A percentile compares a stretch with the other conserved stretches of the same genome.
These are phyloP conservation scores for Yarrowia deformans DNA, from an alignment of 805 yeast species.

Conservation along the genomic window DNA sequence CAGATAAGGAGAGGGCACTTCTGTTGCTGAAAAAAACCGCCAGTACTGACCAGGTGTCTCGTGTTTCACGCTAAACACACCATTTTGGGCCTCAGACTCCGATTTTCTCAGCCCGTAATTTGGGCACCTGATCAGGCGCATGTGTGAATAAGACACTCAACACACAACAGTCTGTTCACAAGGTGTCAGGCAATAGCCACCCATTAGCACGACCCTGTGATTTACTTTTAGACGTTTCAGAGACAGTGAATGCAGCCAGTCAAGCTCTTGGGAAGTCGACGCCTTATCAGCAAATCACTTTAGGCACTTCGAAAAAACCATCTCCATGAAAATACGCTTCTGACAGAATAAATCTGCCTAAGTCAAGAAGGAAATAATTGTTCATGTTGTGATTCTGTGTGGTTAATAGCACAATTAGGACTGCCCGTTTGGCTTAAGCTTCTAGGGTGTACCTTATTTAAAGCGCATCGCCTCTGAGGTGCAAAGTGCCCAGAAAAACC, in stretches of 20 bases:
- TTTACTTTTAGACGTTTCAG: slow-evolving; percentile 23
- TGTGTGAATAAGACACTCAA: slow-evolving; percentile 1
- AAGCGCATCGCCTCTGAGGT: slow-evolving; percentile 28
- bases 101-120: background rate
- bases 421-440: slow-evolving; percentile 30
- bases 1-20: background rate
- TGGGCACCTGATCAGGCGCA: slow-evolving; percentile 6
- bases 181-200: background rate
- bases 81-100: background rate
- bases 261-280: background rate
- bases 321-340: background rate
- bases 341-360: background rate
- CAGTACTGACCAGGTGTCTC: background rate
- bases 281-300: background rate
- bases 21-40: background rate
- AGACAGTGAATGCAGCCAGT: background rate
- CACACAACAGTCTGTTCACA: background rate
- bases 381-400: background rate
- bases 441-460: slow-evolving; percentile 24
- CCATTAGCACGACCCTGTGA: background rate
- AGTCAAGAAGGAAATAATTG: background rate
- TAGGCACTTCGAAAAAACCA: background rate
- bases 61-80: background rate
- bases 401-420: slow-evolving; percentile 2
- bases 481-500: slow-evolving; percentile 8